Percentiles rank a stretch among this genome's conserved stretches.
Evolutionary conservation across 805 yeast species (phyloP).

Genomic region (Lipomyces yamanashiensis): DNA sequence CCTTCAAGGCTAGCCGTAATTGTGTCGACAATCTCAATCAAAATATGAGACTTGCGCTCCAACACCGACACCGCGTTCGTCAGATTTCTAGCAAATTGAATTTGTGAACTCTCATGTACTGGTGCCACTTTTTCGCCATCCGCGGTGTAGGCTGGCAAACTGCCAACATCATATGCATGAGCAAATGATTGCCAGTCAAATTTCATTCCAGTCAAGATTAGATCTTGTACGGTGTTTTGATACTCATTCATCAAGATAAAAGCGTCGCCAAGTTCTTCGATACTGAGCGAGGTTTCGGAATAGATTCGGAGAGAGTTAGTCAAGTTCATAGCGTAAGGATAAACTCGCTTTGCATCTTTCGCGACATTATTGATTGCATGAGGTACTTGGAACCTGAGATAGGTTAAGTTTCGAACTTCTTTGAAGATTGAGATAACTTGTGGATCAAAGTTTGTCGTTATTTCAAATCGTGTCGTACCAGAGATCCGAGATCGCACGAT

Average conservation of each 20-base stretch:
- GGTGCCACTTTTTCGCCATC: background rate
- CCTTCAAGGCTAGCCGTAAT: conserved; percentile 39
- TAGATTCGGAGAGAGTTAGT: conserved; percentile 57
- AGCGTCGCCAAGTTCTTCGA: conserved; percentile 50
- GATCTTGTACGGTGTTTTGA: conserved; percentile 44
- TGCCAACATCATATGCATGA: conserved; percentile 54
- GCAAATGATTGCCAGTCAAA: conserved; percentile 61
- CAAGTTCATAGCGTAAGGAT: conserved; percentile 62
- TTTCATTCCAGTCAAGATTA: conserved; percentile 47
- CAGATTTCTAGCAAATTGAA: conserved; percentile 42
- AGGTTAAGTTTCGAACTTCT: conserved; percentile 58
- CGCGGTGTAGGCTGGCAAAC: conserved; percentile 33
- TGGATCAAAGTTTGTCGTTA: conserved; percentile 59
- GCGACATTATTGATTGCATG: conserved; percentile 54
- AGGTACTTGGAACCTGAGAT: conserved; percentile 63
- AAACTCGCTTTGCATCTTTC: conserved; percentile 55
- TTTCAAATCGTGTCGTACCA: conserved; percentile 38
- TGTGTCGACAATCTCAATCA: conserved; percentile 42
- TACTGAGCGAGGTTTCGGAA: conserved; percentile 41
- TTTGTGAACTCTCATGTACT: conserved; percentile 25
- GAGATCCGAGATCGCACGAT: conserved; percentile 42
- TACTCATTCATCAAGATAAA: conserved; percentile 51
- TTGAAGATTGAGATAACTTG: conserved; percentile 51
- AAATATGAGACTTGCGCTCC: conserved; percentile 43
- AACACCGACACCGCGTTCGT: conserved; percentile 45